Evolutionary conservation across 176 grass and related monocot species (phyloP), one percentile per base, ranked within the genome.

Genomic region (Oryza meyeriana): DNA sequence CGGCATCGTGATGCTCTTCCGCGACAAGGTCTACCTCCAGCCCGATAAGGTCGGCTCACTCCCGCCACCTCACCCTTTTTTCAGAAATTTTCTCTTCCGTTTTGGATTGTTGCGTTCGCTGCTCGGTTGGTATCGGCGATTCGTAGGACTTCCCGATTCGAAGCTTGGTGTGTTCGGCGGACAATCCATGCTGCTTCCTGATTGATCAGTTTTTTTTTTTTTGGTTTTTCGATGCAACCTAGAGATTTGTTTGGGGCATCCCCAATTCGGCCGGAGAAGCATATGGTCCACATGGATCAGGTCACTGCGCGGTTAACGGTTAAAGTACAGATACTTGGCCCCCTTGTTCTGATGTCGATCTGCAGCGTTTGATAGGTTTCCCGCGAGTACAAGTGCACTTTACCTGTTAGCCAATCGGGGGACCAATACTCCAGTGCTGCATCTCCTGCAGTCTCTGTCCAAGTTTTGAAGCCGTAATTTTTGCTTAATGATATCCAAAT

Each of bases 21-120:
- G 96, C 29, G 93, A 99, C 76, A 99, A 91, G 82, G 96, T 99
- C 44, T 93, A 95, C 76, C 93, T 99, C 69, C 96, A 91, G 33
- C 96, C 96, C 6, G 77, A 95, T 35, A 98, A 98, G 96, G 96
- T 98, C 28, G 59, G 87, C 72, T 58, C 78, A 2, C 35, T 13
- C 14, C 29, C 13, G 24, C 24, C 57, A 42, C 57, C 68, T 31
- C 70, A 24, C 10, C 38, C 42, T 34, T 52, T 42, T 27, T 25
- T 22, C n/a, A 14, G 6, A 30, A n/a, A 7, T 18, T 57, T 64
- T 50, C 8, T 38, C 58, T 12, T 32, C n/a, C 22, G 11, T 1
- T 26, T 58, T 35, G 11, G 52, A 25, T 18, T 40, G 17, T 58
- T 22, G 34, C 29, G 62, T 8, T 78, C 40, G 40, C 66, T 38